Base-by-base conservation (phyloP, 2,329 filamentous ascomycete genomes). In the Calonectria pauciramosa region DNA sequence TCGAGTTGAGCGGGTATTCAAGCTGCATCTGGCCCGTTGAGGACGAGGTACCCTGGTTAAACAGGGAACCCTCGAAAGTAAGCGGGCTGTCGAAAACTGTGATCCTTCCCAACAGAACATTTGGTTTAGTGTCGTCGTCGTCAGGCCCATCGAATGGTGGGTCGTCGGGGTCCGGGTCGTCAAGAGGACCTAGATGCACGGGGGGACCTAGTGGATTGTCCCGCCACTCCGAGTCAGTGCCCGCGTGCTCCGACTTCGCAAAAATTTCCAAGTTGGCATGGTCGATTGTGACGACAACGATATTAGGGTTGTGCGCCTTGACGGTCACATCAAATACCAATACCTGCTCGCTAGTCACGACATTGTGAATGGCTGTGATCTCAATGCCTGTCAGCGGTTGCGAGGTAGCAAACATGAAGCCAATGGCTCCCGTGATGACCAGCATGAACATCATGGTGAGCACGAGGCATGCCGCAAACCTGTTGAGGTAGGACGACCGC, bases 271-370 rank as follows among this genome's bases (percentile, higher is more conserved):
- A 89, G 83, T 99, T 96, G 82, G 97, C 94, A 60, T 96, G 93
- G 76, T 94, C 93, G 47, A 99, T 92, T 3, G 94, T 94, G 52
- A 99, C 94, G 2, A 95, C 93, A 49, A 99, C 94, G 51, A 98
- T 93, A 80, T 99, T 99, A 1, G 96, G 96, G 83, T 99, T 99
- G 80, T 96, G 90, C 0, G 96, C 97, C 78, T 92, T 92, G 74
- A 99, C 95, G 26, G 95, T 92, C 64, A 99, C 87, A 84, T 99
- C 96, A 81, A 99, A 91, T 92, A 99, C 98, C 52, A 99, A 90
- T 83, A 99, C 96, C 84, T 98, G 95, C 84, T 98, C 95, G 80
- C 95, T 98, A 3, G 96, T 96, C 64, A 99, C 90, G 30, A 99
- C 95, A 78, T 98, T 97, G 80, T 94, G 92, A 78, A 99, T 95